phyloP scores from a whole-genome alignment of 1,284 basidiomycete species.

The Clitocybe nebularis region DNA sequence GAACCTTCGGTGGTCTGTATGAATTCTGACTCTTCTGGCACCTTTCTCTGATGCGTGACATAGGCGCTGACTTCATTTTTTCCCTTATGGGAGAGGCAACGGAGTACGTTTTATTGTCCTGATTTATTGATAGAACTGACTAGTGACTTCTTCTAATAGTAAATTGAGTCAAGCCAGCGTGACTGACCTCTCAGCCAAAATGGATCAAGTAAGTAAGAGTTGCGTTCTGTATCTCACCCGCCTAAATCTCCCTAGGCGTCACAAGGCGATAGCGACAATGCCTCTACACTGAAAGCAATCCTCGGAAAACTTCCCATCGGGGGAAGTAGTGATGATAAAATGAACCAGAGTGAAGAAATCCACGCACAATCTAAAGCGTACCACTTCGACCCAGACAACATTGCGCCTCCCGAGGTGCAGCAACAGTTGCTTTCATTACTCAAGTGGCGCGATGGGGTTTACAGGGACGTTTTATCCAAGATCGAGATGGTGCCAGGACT shows the following conservation, averaged over 20 bases:
- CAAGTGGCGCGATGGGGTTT: conserved; percentile 68
- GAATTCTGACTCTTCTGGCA: neutral
- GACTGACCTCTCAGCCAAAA: conserved; percentile 71
- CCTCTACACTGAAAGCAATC: conserved; percentile 41
- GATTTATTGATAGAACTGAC: neutral
- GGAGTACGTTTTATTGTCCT: conserved; percentile 36
- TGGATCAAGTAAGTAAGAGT: conserved; percentile 42
- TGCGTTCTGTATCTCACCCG: too few species aligned
- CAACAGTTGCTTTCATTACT: conserved; percentile 63
- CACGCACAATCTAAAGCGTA: conserved; percentile 50
- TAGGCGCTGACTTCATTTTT: conserved; percentile 72
- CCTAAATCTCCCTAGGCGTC: conserved; percentile 24
- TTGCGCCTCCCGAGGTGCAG: conserved; percentile 72
- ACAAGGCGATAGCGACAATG: conserved; percentile 31
- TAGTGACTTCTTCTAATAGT: conserved; percentile 25
- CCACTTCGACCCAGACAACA: conserved; percentile 52
- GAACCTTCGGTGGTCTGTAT: conserved; percentile 64
- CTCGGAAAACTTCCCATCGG: conserved; percentile 53
- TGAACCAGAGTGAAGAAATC: conserved; percentile 51
- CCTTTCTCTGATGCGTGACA: conserved; percentile 1
- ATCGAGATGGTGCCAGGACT: conserved; percentile 72
- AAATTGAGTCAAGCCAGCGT: conserved; percentile 73
- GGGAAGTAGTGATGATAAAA: conserved; percentile 42
- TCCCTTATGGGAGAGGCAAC: conserved; percentile 59
- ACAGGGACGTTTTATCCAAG: conserved; percentile 42